Evolutionary conservation across 2,329 filamentous ascomycete species (phyloP), one percentile per base, ranked within the genome.

Genomic region (Botrytis squamosa): DNA sequence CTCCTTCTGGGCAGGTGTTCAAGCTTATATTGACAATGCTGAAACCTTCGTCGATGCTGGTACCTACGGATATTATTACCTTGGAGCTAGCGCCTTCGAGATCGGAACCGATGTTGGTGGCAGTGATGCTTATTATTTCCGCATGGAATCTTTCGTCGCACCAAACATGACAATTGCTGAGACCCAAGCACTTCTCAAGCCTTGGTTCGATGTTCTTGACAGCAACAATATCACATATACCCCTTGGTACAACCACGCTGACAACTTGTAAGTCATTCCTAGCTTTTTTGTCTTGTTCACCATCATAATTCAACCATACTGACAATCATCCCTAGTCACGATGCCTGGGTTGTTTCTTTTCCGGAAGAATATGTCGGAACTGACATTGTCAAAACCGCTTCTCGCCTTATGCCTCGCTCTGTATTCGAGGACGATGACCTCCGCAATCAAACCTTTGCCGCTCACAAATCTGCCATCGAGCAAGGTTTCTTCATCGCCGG

Each of bases 1-100:
- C 0, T 80, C 88, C 0, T 85, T 85, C n/a, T 86, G 87, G 68
- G 83, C 83, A 0, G 88, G 88, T 8, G 81, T 88, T 8, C 85
- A 86, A 22, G 85, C 86, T 1, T 88, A 86, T 77, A 84, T 85
- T 38, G 78, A 80, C 38, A 80, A 89, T 40, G 83, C 83, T 3
- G 80, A 81, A 0, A 84, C 84, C 0, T 81, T 84, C 14, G 81
- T 81, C 75, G 80, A 10, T 74, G 81, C 65, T 75, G 81, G 63
- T 67, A 84, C 74, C 1, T 79, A 79, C 40, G 74, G 67, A 1
- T 80, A 80, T 38, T 79, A 12, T 42, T 81, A 81, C 2, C 83
- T 85, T 25, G 73, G 78, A 0, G 82, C 82, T 8, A 72, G 74
- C 1, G 78, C 80, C 22, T 73, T 82, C 4, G 3, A 81, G 78